Conservation (phyloP, 2,329 filamentous ascomycete genomes). For the Colletotrichum brevisporum region DNA sequence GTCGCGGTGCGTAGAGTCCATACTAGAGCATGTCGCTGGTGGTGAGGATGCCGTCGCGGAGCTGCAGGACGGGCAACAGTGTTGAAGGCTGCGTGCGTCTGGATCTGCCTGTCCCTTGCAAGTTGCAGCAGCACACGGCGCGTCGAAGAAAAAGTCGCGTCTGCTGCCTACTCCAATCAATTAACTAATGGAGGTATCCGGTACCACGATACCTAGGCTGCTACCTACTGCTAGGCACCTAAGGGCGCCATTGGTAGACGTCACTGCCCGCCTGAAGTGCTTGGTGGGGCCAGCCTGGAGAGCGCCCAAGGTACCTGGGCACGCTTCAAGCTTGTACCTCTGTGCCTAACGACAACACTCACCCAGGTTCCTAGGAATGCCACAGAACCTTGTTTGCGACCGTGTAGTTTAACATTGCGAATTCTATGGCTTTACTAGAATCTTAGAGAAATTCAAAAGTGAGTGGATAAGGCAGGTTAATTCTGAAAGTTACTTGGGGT, state of each 20-base stretch:
- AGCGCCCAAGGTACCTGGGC: not conserved
- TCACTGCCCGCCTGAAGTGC: not conserved
- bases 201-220: too few species aligned
- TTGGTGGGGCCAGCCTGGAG: constrained; percentile 11
- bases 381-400: too few species aligned
- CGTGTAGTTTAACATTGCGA: too few species aligned
- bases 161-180: constrained; percentile 38
- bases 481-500: too few species aligned
- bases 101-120: not conserved
- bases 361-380: too few species aligned
- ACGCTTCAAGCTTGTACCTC: too few species aligned
- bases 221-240: too few species aligned
- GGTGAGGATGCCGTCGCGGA: not conserved
- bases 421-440: too few species aligned
- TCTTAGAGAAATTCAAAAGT: too few species aligned
- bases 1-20: constrained; percentile 36
- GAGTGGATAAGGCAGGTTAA: too few species aligned
- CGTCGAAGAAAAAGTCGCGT: constrained; percentile 39
- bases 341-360: too few species aligned
- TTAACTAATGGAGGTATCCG: constrained; percentile 6
- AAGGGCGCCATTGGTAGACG: constrained; percentile 33
- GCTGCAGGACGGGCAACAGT: not conserved
- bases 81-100: not conserved
- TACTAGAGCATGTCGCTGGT: constrained; percentile 33
- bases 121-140: constrained; percentile 12